A percentile compares a stretch with the other conserved stretches of the same genome.
Evolutionary conservation across 1,284 basidiomycete genomes (phyloP).

Genomic region (Hemileia vastatrix): DNA sequence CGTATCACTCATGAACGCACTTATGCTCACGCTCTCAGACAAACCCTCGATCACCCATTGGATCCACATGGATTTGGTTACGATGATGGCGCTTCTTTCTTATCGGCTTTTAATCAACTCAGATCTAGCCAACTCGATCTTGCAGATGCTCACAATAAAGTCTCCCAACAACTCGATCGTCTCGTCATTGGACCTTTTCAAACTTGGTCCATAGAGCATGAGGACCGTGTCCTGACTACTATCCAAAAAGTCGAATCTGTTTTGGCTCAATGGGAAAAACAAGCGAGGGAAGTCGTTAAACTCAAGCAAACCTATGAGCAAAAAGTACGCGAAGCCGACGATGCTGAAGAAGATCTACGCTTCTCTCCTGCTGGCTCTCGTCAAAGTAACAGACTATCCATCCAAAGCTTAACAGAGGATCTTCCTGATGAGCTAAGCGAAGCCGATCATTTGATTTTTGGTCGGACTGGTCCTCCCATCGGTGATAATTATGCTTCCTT

Average conservation of each 20-base stretch:
- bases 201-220: slow-evolving; percentile 16
- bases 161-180: slow-evolving; percentile 17
- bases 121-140: slow-evolving; percentile 14
- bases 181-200: slow-evolving; percentile 18
- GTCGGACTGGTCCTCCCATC: neutral
- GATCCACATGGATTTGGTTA: slow-evolving; percentile 17
- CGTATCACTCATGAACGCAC: slow-evolving; percentile 7
- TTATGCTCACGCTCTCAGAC: slow-evolving; percentile 14
- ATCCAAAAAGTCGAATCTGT: slow-evolving; percentile 8
- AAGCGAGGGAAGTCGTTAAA: slow-evolving; percentile 4
- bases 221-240: neutral
- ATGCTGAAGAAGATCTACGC: slow-evolving; percentile 15
- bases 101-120: slow-evolving; percentile 17
- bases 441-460: neutral
- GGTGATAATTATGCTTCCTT: slow-evolving; percentile 12
- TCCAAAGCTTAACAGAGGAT: neutral
- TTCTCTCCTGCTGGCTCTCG: slow-evolving; percentile 20
- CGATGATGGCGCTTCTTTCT: slow-evolving; percentile 18
- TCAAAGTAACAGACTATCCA: neutral
- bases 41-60: neutral
- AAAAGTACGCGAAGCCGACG: slow-evolving; percentile 13
- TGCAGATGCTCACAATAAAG: slow-evolving; percentile 7
- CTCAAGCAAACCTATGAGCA: slow-evolving; percentile 8
- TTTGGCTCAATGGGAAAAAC: slow-evolving; percentile 19
- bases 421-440: neutral